Conservation (phyloP, 2,329 filamentous ascomycete species). For the Aspergillus aculeatus region DNA sequence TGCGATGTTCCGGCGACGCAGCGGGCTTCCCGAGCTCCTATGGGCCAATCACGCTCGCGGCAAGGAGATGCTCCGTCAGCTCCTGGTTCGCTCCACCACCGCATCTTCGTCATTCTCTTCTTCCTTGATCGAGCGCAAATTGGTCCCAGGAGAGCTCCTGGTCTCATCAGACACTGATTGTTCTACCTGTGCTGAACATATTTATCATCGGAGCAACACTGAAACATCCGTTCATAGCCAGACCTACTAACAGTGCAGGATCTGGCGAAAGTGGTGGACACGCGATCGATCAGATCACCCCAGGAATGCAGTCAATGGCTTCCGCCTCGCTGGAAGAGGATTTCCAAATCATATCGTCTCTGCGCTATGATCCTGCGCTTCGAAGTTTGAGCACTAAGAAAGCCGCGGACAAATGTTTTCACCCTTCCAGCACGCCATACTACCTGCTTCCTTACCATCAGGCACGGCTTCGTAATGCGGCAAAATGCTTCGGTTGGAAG, state of each 20-base stretch:
- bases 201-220: background rate
- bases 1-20: constrained; percentile 20
- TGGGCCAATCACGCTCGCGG: constrained; percentile 33
- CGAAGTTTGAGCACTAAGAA: constrained; percentile 30
- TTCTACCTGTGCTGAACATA: background rate
- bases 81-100: constrained; percentile 19
- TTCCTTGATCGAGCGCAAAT: background rate
- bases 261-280: background rate
- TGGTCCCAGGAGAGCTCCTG: background rate
- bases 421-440: constrained; percentile 56
- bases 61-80: constrained; percentile 14
- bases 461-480: constrained; percentile 68
- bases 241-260: background rate
- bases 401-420: constrained; percentile 35
- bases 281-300: background rate
- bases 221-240: background rate
- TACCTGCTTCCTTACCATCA: constrained; percentile 80
- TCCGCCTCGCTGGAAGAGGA: constrained; percentile 8
- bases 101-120: constrained; percentile 4
- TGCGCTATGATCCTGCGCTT: constrained; percentile 68
- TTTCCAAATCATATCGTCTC: constrained; percentile 67
- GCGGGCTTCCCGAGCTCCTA: constrained; percentile 24
- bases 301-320: constrained; percentile 17
- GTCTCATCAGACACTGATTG: background rate
- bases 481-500: constrained; percentile 50